A percentile compares a stretch with the other conserved stretches of the same genome.
Evolutionary conservation across 108 stramenopile species (phyloP).

Genomic region (Licmophora abbreviata): DNA sequence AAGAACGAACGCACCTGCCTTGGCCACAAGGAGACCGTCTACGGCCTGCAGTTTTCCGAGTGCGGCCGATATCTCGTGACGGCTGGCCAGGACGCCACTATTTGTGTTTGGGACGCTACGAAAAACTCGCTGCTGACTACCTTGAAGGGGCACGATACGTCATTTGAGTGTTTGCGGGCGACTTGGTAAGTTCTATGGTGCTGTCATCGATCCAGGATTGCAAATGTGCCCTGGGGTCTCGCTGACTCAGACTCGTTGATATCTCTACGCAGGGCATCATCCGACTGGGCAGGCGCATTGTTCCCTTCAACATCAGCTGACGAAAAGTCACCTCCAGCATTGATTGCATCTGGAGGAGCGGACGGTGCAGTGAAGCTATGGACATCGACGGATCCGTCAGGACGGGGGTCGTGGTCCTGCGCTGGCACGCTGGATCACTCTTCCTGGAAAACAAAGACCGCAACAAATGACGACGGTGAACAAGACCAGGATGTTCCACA

Average conservation of each 20-base stretch:
- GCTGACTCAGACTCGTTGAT: no score
- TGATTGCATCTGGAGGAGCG: conserved; percentile 38
- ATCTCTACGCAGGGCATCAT: no score
- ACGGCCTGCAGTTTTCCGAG: conserved; percentile 54
- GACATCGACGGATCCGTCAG: conserved; percentile 4
- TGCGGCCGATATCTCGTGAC: conserved; percentile 66
- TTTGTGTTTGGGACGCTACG: conserved; percentile 55
- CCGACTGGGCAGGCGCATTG: no score
- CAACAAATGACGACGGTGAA: conserved; percentile 1
- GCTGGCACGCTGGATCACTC: conserved; percentile 26
- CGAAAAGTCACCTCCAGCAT: no score
- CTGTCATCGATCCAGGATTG: no score
- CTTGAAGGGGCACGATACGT: conserved; percentile 35
- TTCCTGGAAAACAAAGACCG: conserved; percentile 3
- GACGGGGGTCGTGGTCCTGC: conserved; percentile 18
- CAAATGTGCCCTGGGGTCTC: no score
- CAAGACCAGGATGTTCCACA: conserved; percentile 60
- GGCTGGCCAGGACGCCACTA: conserved; percentile 74
- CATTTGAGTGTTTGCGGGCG: conserved; percentile 73
- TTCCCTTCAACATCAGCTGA: no score
- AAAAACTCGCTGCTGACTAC: conserved; percentile 41
- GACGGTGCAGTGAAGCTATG: conserved; percentile 42
- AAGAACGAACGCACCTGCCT: conserved; percentile 49
- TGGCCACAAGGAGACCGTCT: conserved; percentile 70
- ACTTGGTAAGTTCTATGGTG: no score